Base-by-base conservation (phyloP, 306 rosid species). In the Coriaria nepalensis region DNA sequence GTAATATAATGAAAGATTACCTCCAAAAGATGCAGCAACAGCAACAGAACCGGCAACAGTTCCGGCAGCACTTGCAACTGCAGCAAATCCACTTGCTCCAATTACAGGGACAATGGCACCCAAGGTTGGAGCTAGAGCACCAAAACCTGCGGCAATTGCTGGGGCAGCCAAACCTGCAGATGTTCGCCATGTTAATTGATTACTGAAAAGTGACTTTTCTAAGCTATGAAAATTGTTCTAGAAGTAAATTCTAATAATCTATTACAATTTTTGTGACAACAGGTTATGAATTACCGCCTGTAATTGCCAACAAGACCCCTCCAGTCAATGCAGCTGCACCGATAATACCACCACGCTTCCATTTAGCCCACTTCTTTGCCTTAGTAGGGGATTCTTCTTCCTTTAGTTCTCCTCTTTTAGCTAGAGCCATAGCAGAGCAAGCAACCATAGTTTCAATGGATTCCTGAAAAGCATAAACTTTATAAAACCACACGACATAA, bases 261-360 rank as follows among this genome's bases (percentile, higher is more conserved):
- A 20, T 20, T 20, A 20, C 1, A 20, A 20, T 20, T 20, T 20
- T 20, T 20, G 29, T 20, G 29, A 20, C 29, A 20, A 20, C 29
- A 20, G 29, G 29, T 20, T 20, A 20, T 1, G 2, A 20, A 42
- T 42, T 71, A 88, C 96, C 96, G 60, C 96, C 96, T 49, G 96
- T 88, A 64, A 88, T 44, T 50, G 96, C 94, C 82, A 88, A 55
- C 77, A 88, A 67, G 9, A 87, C 41, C 68, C 95, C 96, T 57
- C 96, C 95, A 58, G 96, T 81, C 70, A 88, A 7, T 11, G 96
- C 95, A 59, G 96, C 96, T 49, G 96, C 95, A 37, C 93, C 96
- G 63, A 88, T 81, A 40, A 88, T 88, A 49, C 96, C 93, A 64
- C 96, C 90, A 7, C 95, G 95, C 83, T 78, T 88, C 78, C 74